Evolutionary conservation across 2,329 filamentous ascomycete species (phyloP), one percentile per base, ranked within the genome.

Genomic region (Huntiella omanensis): DNA sequence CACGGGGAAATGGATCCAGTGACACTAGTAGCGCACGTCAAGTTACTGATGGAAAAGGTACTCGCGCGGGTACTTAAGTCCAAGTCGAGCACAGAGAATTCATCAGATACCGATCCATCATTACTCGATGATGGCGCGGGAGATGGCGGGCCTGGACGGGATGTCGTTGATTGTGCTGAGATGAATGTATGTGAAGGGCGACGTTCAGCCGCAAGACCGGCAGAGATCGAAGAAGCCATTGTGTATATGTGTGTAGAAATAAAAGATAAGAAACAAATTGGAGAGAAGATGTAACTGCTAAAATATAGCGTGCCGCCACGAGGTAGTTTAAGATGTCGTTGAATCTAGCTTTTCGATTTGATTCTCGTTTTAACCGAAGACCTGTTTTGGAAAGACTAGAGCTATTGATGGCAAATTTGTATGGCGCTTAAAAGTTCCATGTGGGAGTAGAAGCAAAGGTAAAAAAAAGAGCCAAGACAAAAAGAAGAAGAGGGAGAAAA

Each of bases 121-220:
- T 49, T 43, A 3, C 15, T 33, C n/a, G 48, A 49, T 5, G 44
- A 46, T 10, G 43, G n/a, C 8, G 67, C 70, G 2, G 68, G 68
- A 4, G 69, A 68, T 3, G 68, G 70, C 0, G 65, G 67, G n/a
- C 68, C 67, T 2, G 66, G 65, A 1, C 64, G 56, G 1, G 62
- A 60, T 35, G 60, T 54, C 33, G 61, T 58, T n/a, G 57, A 55
- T 17, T 55, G 55, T 13, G 16, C 15, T 17, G 71, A 67, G 22
- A 67, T 65, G 53, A 67, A 70, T 50, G 65, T 70, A 54, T 71
- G 68, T 16, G 71, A 15, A 17, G 40, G 43, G 28, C 37, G 39
- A 28, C 41, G 42, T 13, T 43, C 40, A 35, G 41, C 49, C 3
- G 41, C 40, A 12, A 42, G 36, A 11, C 40, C 35, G n/a, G 34